Evolutionary conservation across 495 filamentous ascomycete species (phyloP), one percentile per base, ranked within the genome.

Genomic region (Aspergillus sclerotiicarbonarius): DNA sequence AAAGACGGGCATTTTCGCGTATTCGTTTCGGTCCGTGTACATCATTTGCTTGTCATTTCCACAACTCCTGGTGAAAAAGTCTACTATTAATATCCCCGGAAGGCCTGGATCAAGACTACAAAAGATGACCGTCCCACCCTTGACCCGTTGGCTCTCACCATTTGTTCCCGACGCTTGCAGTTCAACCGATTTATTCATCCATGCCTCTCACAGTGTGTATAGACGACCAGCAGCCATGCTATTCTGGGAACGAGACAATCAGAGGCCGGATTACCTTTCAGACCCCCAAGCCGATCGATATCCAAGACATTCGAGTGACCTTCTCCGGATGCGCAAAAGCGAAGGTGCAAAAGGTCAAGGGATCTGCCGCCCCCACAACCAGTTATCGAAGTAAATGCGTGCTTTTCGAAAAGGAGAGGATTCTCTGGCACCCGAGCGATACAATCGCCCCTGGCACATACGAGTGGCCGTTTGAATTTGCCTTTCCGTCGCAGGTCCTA

Each of bases 391-490:
- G 60, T 44, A 52, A 58, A 54, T 62, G 60, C 29, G 37, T 55
- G 6, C 37, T 62, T 0, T 62, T 62, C 46, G 51, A 54, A 35
- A 50, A 58, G 43, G 55, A 62, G 15, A 32, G 32, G 5, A 58
- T 62, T 19, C 50, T 62, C 8, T 19, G 29, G 21, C n/a, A 37
- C 18, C 4, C 13, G 7, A 51, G 60, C 19, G 51, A 25, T 4
- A 35, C 50, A 4, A 15, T 62, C 25, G 5, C 21, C 4, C 60
- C 55, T 6, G 51, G 56, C 2, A 54, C 51, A 6, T 58, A 62
- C 18, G 56, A 58, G 46, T 62, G 60, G 60, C 55, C 54, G 13
- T 62, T 62, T 29, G 25, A 55, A n/a, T 62, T 62, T 16, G 15
- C 8, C 2, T 55, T 62, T 19, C 60, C 60, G 13, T 47, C 46